Evolutionary conservation across 176 grass and related monocot species (phyloP), one percentile per base, ranked within the genome.

Genomic region (Musa beccarii): DNA sequence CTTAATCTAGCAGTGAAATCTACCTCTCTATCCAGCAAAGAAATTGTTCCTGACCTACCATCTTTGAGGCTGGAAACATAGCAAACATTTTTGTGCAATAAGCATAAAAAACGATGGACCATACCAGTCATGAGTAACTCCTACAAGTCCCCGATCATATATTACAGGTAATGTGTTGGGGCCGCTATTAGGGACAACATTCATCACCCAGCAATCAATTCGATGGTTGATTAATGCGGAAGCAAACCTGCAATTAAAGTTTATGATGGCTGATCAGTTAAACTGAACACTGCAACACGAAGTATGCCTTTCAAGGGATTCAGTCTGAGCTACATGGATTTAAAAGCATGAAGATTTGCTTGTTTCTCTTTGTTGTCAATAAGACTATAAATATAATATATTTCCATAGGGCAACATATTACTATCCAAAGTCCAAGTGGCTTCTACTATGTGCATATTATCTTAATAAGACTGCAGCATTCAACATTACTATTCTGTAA

Each of bases 191-290:
- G 94, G 90, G 75, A 97, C 88, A 22, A 97, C 86, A 87, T 97
- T 97, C 94, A 97, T 93, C 81, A 97, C 94, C 94, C 94, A 97
- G 51, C 75, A 88, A 87, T 97, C 87, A 63, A 97, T 64, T 61
- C 93, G 83, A 43, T 63, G 75, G 50, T 87, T 81, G 63, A 93
- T 89, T 76, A 97, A 75, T 76, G 90, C 88, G 80, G 87, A 64
- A 51, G 86, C 94, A 89, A 90, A 97, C 67, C 94, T 97, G 75
- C 54, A 80, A 71, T 70, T 26, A 54, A 68, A 75, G 79, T 68
- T 43, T 66, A 78, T 43, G 19, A 79, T 75, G 73, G 14, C 12
- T 63, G 17, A 19, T 11, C 15, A 11, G 55, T 15, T 16, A 43
- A 43, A 43, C 34, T 43, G 34, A 43, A 43, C 34, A 43, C 3